Percentiles rank a stretch among this genome's conserved stretches.
These are phyloP conservation scores for Mucor circinelloides DNA, from an alignment of 371 early-diverging fungal species.

Conservation along the genomic window DNA sequence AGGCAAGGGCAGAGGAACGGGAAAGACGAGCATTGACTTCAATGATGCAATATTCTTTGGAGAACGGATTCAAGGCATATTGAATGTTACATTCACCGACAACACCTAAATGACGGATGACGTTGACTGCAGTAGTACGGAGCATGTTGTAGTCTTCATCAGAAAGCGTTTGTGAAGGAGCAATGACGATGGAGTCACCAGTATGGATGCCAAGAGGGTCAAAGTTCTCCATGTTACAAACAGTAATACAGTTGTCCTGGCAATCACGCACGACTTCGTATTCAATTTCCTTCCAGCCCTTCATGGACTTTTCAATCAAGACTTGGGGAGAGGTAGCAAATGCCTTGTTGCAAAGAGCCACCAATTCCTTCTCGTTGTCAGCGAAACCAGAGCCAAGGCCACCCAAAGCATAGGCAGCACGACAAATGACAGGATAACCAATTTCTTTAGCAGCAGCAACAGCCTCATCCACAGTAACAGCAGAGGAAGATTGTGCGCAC, in stretches of 20 bases:
- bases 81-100: conserved; percentile 98
- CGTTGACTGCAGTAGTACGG: conserved; percentile 83
- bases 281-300: conserved; percentile 98
- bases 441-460: conserved; percentile 79
- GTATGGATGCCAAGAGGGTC: conserved; percentile 97
- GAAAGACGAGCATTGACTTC: conserved; percentile 96
- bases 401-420: conserved; percentile 92
- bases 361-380: conserved; percentile 75
- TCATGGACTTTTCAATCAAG: conserved; percentile 91
- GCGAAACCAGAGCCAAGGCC: conserved; percentile 97
- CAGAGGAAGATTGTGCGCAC: conserved; percentile 82
- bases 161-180: conserved; percentile 91
- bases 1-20: conserved; percentile 89
- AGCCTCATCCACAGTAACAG: conserved; percentile 80
- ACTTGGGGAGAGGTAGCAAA: conserved; percentile 89
- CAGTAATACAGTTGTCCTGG: conserved; percentile 93
- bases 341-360: conserved; percentile 77
- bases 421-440: conserved; percentile 91
- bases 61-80: conserved; percentile 91
- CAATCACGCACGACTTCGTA: conserved; percentile 96
- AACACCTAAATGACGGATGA: conserved; percentile 88
- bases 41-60: conserved; percentile 92
- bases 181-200: conserved; percentile 95
- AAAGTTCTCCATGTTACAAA: conserved; percentile 99
- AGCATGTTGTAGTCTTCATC: conserved; percentile 97